Conservation (phyloP, 2,329 filamentous ascomycete genomes). For the Parastagonospora avenae region DNA sequence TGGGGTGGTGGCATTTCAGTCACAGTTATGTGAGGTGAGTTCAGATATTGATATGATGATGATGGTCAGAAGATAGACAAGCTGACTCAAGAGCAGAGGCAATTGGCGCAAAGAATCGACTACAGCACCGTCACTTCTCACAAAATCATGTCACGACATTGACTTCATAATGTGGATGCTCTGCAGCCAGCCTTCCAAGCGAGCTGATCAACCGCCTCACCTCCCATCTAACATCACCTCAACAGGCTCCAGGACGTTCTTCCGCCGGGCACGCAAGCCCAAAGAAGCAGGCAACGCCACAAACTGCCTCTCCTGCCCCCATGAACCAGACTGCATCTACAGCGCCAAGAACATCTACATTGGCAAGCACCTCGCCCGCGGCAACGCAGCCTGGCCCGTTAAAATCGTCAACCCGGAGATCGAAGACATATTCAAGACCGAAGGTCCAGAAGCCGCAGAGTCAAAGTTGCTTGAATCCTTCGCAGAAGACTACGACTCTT, state of each 20-base stretch:
- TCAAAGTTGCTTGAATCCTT: conserved; percentile 56
- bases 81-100: conserved; percentile 58
- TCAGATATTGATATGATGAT: neutral
- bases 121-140: conserved; percentile 81
- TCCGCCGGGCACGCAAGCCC: conserved; percentile 77
- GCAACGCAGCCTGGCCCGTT: conserved; percentile 79
- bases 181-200: conserved; percentile 66
- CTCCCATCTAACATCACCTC: conserved; percentile 78
- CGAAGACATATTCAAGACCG: conserved; percentile 67
- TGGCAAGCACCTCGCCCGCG: conserved; percentile 68
- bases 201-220: conserved; percentile 61
- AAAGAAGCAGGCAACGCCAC: conserved; percentile 74
- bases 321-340: conserved; percentile 78
- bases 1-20: conserved; percentile 94
- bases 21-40: conserved; percentile 62
- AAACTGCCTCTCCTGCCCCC: conserved; percentile 83
- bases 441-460: conserved; percentile 57
- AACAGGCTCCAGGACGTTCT: conserved; percentile 76
- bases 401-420: conserved; percentile 92
- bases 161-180: conserved; percentile 92
- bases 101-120: conserved; percentile 87
- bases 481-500: conserved; percentile 62
- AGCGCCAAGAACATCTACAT: conserved; percentile 84
- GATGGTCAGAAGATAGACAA: neutral
- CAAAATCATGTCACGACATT: conserved; percentile 96